Conservation (phyloP, 192 early-diverging fungal genomes). For the Mortierella claussenii region DNA sequence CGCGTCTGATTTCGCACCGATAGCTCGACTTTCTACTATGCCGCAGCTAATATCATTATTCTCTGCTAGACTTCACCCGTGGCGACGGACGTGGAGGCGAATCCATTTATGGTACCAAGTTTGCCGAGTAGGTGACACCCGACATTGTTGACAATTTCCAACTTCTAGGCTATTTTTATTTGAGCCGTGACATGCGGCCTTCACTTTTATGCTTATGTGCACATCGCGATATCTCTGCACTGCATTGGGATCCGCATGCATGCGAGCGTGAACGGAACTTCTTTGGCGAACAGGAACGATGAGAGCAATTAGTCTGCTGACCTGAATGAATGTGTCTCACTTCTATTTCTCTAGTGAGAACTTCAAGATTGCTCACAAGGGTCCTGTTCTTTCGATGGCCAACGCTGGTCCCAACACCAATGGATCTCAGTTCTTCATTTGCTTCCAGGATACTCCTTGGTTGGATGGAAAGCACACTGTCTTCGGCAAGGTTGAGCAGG, state of each 20-base stretch:
- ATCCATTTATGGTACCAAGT: constrained; percentile 88
- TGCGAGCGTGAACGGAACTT: too few species aligned
- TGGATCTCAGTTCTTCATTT: constrained; percentile 46
- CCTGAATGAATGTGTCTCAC: neutral
- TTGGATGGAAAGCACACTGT: constrained; percentile 93
- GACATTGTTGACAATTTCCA: too few species aligned
- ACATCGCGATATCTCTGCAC: too few species aligned
- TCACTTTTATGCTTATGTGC: too few species aligned
- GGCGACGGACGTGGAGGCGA: constrained; percentile 83
- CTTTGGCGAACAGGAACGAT: neutral
- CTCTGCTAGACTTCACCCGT: constrained; percentile 63
- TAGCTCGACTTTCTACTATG: too few species aligned
- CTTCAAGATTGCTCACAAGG: constrained; percentile 88
- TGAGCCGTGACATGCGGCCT: too few species aligned
- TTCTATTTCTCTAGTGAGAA: constrained; percentile 70
- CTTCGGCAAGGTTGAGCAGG: constrained; percentile 88
- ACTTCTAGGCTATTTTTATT: too few species aligned
- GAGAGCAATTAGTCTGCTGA: constrained; percentile 2
- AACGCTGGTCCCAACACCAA: constrained; percentile 73
- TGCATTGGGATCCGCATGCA: too few species aligned
- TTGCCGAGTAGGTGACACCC: constrained; percentile 72
- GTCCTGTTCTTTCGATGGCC: constrained; percentile 75
- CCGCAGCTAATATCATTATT: too few species aligned
- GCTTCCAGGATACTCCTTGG: constrained; percentile 74
- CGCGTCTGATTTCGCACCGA: too few species aligned